These are phyloP conservation scores for Thyridium curvatum DNA, from an alignment of 2,329 filamentous ascomycete genomes.

Conservation along the genomic window DNA sequence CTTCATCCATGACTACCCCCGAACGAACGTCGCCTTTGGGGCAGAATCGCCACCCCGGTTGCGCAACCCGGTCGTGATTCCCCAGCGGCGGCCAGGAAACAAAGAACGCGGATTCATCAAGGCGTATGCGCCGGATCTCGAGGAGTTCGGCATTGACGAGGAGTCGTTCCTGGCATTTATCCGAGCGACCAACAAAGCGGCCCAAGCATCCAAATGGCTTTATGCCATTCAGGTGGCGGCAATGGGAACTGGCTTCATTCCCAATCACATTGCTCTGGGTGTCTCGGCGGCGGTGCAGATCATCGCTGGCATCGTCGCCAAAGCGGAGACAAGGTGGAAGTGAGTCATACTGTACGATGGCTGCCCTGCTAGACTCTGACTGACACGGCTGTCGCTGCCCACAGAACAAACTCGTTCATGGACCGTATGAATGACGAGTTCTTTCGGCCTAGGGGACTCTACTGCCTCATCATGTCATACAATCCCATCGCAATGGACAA, in stretches of 20 bases:
- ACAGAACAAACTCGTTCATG: constrained; percentile 17
- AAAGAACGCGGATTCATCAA: constrained; percentile 33
- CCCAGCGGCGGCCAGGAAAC: constrained; percentile 32
- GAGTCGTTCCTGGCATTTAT: constrained; percentile 33
- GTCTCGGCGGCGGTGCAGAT: not conserved
- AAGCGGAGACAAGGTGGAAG: too few relatives aligned
- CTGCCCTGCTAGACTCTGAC: too few relatives aligned
- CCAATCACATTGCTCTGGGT: not conserved
- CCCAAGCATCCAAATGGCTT: constrained; percentile 16
- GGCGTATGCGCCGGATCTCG: constrained; percentile 34
- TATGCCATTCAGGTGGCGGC: not conserved
- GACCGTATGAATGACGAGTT: constrained; percentile 19
- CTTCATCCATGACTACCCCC: too few relatives aligned
- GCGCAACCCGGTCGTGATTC: constrained; percentile 29
- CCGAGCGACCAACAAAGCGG: constrained; percentile 29
- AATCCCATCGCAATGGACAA: too few relatives aligned
- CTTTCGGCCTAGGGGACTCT: constrained; percentile 22
- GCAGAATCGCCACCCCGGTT: constrained; percentile 41
- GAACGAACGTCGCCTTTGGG: too few relatives aligned
- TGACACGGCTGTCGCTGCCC: too few relatives aligned
- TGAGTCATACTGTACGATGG: too few relatives aligned
- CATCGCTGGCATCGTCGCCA: not conserved
- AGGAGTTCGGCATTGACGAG: constrained; percentile 30
- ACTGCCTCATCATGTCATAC: constrained; percentile 20
- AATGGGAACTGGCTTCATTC: not conserved